phyloP scores from a whole-genome alignment of 352 stramenopile species.

The Phytophthora crassamura region DNA sequence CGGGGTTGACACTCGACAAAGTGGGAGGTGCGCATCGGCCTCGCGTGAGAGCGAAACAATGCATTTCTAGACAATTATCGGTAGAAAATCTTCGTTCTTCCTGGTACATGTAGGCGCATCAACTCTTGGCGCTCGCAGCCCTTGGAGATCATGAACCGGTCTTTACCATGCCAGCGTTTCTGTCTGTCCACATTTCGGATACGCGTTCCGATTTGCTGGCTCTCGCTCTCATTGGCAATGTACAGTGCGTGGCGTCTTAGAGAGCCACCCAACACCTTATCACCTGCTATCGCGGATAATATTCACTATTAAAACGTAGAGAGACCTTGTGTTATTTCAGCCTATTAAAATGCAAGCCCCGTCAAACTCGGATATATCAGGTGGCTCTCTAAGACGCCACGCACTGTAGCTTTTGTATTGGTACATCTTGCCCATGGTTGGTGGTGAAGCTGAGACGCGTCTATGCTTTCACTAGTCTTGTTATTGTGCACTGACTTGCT shows the following conservation, averaged over 20 bases:
- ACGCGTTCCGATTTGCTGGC: conserved; percentile 20
- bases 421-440: not conserved
- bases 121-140: not conserved
- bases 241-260: no score
- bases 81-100: no score
- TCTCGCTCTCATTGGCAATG: conserved; percentile 22
- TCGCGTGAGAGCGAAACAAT: not conserved
- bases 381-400: no score
- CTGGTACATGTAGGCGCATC: no score
- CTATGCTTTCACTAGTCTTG: conserved; percentile 33
- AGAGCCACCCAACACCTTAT: no score
- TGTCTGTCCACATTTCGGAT: conserved; percentile 9
- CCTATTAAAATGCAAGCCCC: no score
- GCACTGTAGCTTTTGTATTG: conserved; percentile 23
- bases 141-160: conserved; percentile 1
- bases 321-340: no score
- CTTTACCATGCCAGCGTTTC: conserved; percentile 6
- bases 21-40: no score
- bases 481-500: conserved; percentile 23
- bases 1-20: conserved; percentile 1
- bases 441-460: conserved; percentile 20
- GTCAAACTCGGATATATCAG: no score
- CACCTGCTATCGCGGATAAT: no score
- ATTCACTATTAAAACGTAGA: no score
- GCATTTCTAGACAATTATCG: not conserved